Conservation (phyloP, 805 yeast genomes). For the Blastobotrys parvus region DNA sequence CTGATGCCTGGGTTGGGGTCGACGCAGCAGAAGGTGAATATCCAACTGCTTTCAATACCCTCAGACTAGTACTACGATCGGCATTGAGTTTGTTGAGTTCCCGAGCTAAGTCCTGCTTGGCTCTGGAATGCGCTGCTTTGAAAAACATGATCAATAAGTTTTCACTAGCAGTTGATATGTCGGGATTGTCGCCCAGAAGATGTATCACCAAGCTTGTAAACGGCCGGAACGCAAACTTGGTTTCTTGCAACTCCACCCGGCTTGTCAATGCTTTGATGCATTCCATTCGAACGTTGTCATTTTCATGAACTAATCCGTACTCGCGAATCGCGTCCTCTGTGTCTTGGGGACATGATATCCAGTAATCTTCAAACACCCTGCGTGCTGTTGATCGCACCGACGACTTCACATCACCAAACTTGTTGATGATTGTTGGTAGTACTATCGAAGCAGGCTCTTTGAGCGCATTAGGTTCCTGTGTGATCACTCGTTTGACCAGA, state of each 20-base stretch:
- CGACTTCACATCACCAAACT: conserved; percentile 25
- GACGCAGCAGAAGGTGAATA: conserved; percentile 7
- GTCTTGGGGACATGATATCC: conserved; percentile 31
- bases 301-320: conserved; percentile 23
- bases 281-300: conserved; percentile 18
- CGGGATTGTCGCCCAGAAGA: conserved; percentile 21
- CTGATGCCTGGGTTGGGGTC: not conserved
- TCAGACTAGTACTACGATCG: conserved; percentile 18
- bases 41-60: conserved; percentile 28
- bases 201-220: conserved; percentile 28
- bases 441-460: conserved; percentile 26
- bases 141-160: conserved; percentile 33
- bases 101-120: conserved; percentile 38
- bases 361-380: conserved; percentile 28
- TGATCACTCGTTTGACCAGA: conserved; percentile 35
- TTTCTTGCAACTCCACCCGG: conserved; percentile 21
- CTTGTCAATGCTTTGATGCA: conserved; percentile 19
- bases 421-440: conserved; percentile 27
- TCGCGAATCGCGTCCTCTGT: conserved; percentile 27
- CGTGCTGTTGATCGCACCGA: conserved; percentile 23
- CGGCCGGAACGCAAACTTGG: conserved; percentile 24
- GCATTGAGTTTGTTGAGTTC: conserved; percentile 34
- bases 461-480: conserved; percentile 31
- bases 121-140: conserved; percentile 30
- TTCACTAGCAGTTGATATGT: conserved; percentile 21